Evolutionary conservation across 2,329 filamentous ascomycete genomes (phyloP).

Genomic region (Aspergillus arachidicola): DNA sequence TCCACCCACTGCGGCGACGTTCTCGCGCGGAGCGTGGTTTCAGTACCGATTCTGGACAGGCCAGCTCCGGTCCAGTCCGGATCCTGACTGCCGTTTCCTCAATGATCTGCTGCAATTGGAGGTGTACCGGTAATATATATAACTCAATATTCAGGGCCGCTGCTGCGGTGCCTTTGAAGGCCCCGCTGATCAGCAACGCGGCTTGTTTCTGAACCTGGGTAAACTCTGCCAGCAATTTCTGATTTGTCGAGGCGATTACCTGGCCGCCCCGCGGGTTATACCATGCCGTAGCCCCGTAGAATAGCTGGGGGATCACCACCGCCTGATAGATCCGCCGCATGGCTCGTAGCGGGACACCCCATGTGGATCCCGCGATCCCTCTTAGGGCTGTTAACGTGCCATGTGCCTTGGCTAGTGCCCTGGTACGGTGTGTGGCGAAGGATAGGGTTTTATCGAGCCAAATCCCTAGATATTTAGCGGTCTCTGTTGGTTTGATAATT

Average conservation of each 20-base stretch:
- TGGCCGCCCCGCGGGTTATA: too few relatives aligned
- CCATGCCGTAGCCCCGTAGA: not conserved
- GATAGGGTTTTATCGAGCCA: too few relatives aligned
- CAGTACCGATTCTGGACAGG: not conserved
- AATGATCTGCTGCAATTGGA: conserved; percentile 13
- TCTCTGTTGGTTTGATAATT: rapidly evolving
- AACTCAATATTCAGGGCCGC: conserved; percentile 13
- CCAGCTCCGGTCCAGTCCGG: conserved; percentile 6
- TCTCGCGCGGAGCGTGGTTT: rapidly evolving
- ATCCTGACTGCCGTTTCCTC: conserved; percentile 14
- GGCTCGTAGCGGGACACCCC: too few relatives aligned
- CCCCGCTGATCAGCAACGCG: conserved; percentile 15
- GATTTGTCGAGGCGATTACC: too few relatives aligned
- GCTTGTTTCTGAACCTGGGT: conserved; percentile 14
- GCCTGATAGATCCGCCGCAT: too few relatives aligned
- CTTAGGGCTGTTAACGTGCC: too few relatives aligned
- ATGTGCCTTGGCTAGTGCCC: too few relatives aligned
- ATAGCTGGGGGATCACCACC: too few relatives aligned
- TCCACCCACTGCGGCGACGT: not conserved
- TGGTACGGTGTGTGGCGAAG: too few relatives aligned
- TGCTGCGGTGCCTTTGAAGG: conserved; percentile 13
- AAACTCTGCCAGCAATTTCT: conserved; percentile 14
- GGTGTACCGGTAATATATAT: conserved; percentile 9
- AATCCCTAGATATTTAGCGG: too few relatives aligned
- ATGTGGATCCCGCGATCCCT: too few relatives aligned